phyloP scores from a whole-genome alignment of 768 basidiomycete genomes.

The Amanita brunnescens region DNA sequence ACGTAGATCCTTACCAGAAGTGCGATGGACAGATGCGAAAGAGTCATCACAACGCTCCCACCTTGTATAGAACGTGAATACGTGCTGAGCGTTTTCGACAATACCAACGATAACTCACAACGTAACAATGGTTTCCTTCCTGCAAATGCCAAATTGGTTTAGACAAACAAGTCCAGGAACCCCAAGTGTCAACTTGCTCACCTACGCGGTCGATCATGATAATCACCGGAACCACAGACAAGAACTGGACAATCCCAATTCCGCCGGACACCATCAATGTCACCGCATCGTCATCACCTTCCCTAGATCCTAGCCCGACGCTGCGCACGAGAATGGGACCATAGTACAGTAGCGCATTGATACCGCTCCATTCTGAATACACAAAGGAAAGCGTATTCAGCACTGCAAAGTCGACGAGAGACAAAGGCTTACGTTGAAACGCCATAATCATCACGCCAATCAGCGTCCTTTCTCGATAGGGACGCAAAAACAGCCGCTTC shows the following conservation, averaged over 20 bases:
- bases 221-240: constrained; percentile 71
- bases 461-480: constrained; percentile 52
- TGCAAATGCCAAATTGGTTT: too few relatives aligned
- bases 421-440: constrained; percentile 58
- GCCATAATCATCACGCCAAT: constrained; percentile 73
- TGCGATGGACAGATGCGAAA: constrained; percentile 58
- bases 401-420: not conserved
- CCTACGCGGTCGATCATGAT: constrained; percentile 60
- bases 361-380: constrained; percentile 75
- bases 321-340: constrained; percentile 63
- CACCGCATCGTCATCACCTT: constrained; percentile 29
- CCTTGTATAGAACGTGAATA: constrained; percentile 14
- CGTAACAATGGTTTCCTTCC: constrained; percentile 61
- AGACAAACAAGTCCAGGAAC: too few relatives aligned
- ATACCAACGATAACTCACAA: constrained; percentile 26
- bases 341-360: constrained; percentile 78
- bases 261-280: constrained; percentile 68
- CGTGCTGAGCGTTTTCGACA: not conserved
- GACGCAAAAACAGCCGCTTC: constrained; percentile 44
- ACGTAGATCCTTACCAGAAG: constrained; percentile 36
- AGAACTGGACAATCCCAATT: constrained; percentile 68
- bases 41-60: constrained; percentile 57
- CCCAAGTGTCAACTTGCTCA: constrained; percentile 14
- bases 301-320: constrained; percentile 47
- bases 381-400: too few relatives aligned